Evolutionary conservation across 495 filamentous ascomycete species (phyloP).

Genomic region (Neurospora africana): DNA sequence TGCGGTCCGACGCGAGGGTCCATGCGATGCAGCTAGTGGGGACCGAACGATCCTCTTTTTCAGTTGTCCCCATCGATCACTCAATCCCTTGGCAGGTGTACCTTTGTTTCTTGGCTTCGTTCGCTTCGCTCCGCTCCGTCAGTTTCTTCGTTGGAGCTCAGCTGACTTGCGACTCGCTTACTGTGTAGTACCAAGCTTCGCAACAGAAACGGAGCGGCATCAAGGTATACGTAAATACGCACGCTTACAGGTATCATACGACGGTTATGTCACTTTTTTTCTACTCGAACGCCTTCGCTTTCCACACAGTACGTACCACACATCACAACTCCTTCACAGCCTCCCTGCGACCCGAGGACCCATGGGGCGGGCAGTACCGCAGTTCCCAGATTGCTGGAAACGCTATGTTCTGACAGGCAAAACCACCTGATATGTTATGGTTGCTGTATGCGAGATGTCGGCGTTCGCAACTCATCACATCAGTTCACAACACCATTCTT

Average conservation of each 20-base stretch:
- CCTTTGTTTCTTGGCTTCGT: not conserved
- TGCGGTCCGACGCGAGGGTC: constrained; percentile 23
- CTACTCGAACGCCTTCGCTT: not conserved
- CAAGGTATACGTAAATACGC: not conserved
- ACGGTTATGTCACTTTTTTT: not conserved
- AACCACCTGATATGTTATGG: not conserved
- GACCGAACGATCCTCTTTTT: not conserved
- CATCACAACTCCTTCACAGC: not conserved
- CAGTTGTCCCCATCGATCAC: not conserved
- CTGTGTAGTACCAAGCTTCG: not conserved
- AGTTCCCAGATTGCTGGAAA: not conserved
- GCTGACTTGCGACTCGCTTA: not conserved
- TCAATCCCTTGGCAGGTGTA: not conserved
- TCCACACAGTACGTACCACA: not conserved
- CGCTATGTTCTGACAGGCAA: not conserved
- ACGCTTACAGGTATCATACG: not conserved
- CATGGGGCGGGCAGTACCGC: not conserved
- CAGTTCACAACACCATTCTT: not conserved
- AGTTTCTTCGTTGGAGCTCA: not conserved
- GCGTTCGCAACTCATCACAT: not conserved
- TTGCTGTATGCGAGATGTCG: not conserved
- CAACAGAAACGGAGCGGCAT: not conserved
- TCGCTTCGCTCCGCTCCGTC: not conserved
- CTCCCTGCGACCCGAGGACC: not conserved
- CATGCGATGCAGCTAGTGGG: constrained; percentile 6